phyloP scores from a whole-genome alignment of 1,139 yeast genomes.

The Geotrichum histeridarum region DNA sequence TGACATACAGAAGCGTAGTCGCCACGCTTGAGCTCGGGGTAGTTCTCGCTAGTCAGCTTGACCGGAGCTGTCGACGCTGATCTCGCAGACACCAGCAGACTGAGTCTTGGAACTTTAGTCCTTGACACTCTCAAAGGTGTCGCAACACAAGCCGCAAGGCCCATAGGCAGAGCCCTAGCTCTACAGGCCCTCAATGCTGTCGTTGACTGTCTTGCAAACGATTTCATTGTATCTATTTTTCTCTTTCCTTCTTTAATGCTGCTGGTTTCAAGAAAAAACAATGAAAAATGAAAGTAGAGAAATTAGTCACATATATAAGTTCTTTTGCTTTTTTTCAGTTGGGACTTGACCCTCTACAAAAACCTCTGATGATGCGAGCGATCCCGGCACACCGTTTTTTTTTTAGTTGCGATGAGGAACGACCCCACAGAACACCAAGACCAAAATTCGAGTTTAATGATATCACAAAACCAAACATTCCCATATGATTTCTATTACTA shows the following conservation, averaged over 20 bases:
- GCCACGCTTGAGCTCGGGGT: constrained; percentile 29
- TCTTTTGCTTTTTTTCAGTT: too few species aligned
- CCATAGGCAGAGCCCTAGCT: not conserved
- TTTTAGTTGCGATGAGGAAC: too few species aligned
- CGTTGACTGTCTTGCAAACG: constrained; percentile 2
- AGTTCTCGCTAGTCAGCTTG: constrained; percentile 34
- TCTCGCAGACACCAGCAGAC: too few species aligned
- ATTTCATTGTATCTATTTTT: not conserved
- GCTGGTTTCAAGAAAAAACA: constrained; percentile 1
- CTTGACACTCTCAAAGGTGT: too few species aligned
- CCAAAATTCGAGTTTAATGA: too few species aligned
- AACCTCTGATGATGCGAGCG: too few species aligned
- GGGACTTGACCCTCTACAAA: too few species aligned
- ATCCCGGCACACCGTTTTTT: too few species aligned
- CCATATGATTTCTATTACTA: too few species aligned
- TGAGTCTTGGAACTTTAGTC: too few species aligned
- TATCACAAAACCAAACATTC: too few species aligned
- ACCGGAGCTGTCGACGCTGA: constrained; percentile 13
- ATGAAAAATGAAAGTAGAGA: not conserved
- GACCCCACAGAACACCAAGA: too few species aligned
- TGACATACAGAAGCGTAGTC: constrained; percentile 5
- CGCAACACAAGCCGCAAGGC: not conserved
- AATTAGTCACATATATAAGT: not conserved
- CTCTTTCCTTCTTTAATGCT: not conserved
- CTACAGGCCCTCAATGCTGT: not conserved